Evolutionary conservation across 345 rosid species (phyloP).

Genomic region (Brassica carinata): DNA sequence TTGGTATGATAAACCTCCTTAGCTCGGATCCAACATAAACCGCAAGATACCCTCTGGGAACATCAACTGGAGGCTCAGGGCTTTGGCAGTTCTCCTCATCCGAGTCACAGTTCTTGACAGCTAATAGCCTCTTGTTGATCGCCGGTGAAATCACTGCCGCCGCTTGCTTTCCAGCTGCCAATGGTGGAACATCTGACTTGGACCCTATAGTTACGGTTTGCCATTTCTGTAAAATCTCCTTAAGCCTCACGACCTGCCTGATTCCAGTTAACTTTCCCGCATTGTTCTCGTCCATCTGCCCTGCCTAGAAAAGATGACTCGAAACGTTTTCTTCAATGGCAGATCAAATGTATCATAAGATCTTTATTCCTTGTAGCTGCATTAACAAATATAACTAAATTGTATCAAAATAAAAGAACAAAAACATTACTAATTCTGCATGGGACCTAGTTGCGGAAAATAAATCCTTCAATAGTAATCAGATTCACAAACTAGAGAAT

Average conservation of each 20-base stretch:
- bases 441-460: background rate
- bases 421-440: background rate
- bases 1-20: constrained; percentile 92
- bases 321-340: constrained; percentile 20
- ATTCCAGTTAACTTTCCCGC: constrained; percentile 68
- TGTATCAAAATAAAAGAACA: background rate
- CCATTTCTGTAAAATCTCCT: constrained; percentile 92
- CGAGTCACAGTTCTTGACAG: constrained; percentile 56
- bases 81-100: constrained; percentile 81
- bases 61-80: constrained; percentile 76
- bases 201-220: constrained; percentile 66
- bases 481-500: background rate
- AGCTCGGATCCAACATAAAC: constrained; percentile 91
- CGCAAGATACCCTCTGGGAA: constrained; percentile 87
- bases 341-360: constrained; percentile 50
- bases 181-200: constrained; percentile 36
- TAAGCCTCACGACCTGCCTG: constrained; percentile 76
- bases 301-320: constrained; percentile 36
- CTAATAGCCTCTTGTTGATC: constrained; percentile 56
- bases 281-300: constrained; percentile 68
- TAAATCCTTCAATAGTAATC: background rate
- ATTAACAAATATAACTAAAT: constrained; percentile 27
- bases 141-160: constrained; percentile 48
- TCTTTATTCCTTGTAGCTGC: constrained; percentile 34
- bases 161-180: constrained; percentile 27